phyloP scores from a whole-genome alignment of 202 grass and related monocot species.

The Setaria viridis region DNA sequence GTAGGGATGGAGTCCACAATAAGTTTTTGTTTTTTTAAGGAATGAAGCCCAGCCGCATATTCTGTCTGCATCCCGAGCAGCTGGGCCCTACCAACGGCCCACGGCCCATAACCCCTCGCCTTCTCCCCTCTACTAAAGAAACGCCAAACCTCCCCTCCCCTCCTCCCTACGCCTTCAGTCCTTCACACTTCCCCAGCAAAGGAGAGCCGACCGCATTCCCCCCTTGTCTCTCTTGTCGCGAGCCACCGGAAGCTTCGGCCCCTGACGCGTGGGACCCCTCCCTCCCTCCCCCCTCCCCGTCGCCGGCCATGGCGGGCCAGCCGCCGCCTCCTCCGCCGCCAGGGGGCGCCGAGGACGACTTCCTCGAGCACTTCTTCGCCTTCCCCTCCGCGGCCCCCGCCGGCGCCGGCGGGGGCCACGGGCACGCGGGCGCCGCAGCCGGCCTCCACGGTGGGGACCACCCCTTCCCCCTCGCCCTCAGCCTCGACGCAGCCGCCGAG shows the following conservation, averaged over 20 bases:
- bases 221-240: background rate
- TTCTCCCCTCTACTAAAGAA: conserved; percentile 45
- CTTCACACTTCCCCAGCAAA: conserved; percentile 10
- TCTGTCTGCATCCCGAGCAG: background rate
- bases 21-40: too few relatives aligned
- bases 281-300: background rate
- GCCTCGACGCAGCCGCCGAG: conserved; percentile 72
- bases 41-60: too few relatives aligned
- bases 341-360: conserved; percentile 69
- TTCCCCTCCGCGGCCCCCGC: conserved; percentile 38
- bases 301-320: conserved; percentile 50
- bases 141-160: background rate
- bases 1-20: too few relatives aligned
- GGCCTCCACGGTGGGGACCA: conserved; percentile 2
- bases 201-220: background rate
- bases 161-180: background rate
- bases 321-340: conserved; percentile 41
- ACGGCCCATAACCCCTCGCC: background rate
- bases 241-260: conserved; percentile 33
- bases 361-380: conserved; percentile 79
- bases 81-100: background rate
- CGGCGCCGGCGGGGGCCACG: background rate
- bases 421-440: conserved; percentile 15
- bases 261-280: conserved; percentile 1
- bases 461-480: conserved; percentile 80